Base-by-base conservation (phyloP, 2,329 filamentous ascomycete species). In the Nothophaeocryptopus gaeumannii region DNA sequence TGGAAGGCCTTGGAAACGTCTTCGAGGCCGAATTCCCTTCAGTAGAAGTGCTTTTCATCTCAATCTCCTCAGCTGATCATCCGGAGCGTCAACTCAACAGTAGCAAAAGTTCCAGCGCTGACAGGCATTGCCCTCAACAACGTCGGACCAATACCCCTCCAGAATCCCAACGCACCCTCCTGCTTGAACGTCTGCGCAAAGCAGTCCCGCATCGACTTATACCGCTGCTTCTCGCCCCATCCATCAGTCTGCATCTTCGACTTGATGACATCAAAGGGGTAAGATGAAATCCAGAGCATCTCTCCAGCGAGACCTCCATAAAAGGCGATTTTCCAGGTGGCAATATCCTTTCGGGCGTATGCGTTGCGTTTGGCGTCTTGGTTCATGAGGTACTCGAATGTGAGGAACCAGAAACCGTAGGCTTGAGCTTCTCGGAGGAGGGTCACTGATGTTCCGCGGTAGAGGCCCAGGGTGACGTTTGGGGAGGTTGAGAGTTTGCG, bases 191-290 rank as follows among this genome's bases (percentile, higher is more conserved):
- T 95, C 77, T 95, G 83, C 51, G 77, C 80, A 71, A 97, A 95
- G 74, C 89, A 95, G 72, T 95, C 88, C 44, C 85, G 81, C 92
- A 96, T 96, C 48, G 77, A 85, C 68, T 75, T 81, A 73, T 87
- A 99, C 67, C 79, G 79, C 75, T 85, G 83, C 56, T 80, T 74
- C 41, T 69, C 70, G 2, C 88, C 89, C 67, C 96, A 93, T 0
- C 88, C 91, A 73, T 99, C 93, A 51, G 86, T 96, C 80, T 99
- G 93, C 92, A 97, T 96, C 82, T 96, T 97, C 74, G 89, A 96
- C 86, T 99, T 99, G 73, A 99, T 74, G 26, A 99, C 92, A 72
- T 99, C 93, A 58, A 99, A 86, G 15, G 93, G 93, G 73, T 99
- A 99, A 67, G 89, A 95, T 32, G 80, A 80, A 47, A 99, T 76